These are phyloP conservation scores for Suillus hirtellus DNA, from an alignment of 768 basidiomycete species.

Conservation along the genomic window DNA sequence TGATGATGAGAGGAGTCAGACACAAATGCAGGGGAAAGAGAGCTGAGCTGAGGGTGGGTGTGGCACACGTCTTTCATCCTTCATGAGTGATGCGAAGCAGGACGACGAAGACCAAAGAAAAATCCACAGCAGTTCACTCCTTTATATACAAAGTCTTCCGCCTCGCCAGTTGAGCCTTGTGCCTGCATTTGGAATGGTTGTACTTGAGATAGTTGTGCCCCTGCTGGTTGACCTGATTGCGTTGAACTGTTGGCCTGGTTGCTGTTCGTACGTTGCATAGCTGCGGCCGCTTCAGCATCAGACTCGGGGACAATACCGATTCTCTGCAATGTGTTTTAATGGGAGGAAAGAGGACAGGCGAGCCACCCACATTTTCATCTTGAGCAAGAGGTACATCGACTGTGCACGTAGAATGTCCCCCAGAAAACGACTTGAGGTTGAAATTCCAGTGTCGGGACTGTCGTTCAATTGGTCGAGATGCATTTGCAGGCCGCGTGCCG, in stretches of 20 bases:
- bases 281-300: background rate
- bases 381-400: background rate
- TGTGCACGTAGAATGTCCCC: background rate
- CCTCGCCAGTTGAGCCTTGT: too few species aligned
- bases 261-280: background rate
- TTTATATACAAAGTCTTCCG: too few species aligned
- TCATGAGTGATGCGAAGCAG: too few species aligned
- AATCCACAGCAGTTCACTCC: too few species aligned
- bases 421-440: background rate
- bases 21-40: too few species aligned
- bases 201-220: too few species aligned
- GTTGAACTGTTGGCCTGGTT: background rate
- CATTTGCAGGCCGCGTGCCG: background rate
- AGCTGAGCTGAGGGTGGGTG: too few species aligned
- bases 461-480: background rate
- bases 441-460: background rate
- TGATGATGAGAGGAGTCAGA: too few species aligned
- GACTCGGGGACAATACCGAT: background rate
- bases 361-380: background rate
- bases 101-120: too few species aligned
- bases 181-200: too few species aligned
- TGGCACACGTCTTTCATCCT: too few species aligned
- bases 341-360: background rate
- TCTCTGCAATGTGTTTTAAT: background rate
- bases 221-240: background rate